These are phyloP conservation scores for Alternaria brassicicola DNA, from an alignment of 2,329 filamentous ascomycete species.

Conservation along the genomic window DNA sequence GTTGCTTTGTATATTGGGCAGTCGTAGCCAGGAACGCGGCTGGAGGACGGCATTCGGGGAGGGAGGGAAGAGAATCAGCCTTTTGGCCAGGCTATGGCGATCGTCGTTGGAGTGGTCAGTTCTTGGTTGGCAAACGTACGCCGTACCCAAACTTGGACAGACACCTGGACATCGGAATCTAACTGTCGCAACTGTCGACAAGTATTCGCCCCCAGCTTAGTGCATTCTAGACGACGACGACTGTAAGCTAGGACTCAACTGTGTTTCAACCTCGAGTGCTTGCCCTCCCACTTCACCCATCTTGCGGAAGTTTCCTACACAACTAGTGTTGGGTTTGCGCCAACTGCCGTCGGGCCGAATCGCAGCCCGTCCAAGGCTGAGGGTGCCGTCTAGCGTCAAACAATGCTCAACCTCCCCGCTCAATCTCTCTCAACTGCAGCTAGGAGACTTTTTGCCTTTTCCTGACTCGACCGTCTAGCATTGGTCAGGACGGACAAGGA, in stretches of 20 bases:
- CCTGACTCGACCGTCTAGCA: not conserved
- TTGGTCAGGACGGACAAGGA: not conserved
- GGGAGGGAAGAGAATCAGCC: not conserved
- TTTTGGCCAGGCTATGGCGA: not conserved
- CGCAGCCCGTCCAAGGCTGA: not conserved
- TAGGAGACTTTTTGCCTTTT: not conserved
- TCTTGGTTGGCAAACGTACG: not conserved
- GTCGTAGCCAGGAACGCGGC: not conserved
- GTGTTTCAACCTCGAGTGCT: not conserved
- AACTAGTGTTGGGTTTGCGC: not conserved
- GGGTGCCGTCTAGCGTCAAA: constrained; percentile 3
- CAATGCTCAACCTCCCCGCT: not conserved
- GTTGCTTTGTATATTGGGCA: not conserved
- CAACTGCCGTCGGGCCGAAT: not conserved
- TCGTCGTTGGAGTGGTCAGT: not conserved
- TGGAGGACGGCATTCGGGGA: not conserved
- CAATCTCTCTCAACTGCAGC: not conserved
- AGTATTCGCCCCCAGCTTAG: not conserved
- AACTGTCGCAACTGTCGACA: not conserved
- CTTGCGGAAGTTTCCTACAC: not conserved
- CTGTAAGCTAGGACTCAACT: not conserved
- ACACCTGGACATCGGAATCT: not conserved
- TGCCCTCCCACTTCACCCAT: not conserved
- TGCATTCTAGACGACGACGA: not conserved
- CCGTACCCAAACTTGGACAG: not conserved